Evolutionary conservation across 768 basidiomycete genomes (phyloP).

Genomic region (Psilocybe subaeruginosa): DNA sequence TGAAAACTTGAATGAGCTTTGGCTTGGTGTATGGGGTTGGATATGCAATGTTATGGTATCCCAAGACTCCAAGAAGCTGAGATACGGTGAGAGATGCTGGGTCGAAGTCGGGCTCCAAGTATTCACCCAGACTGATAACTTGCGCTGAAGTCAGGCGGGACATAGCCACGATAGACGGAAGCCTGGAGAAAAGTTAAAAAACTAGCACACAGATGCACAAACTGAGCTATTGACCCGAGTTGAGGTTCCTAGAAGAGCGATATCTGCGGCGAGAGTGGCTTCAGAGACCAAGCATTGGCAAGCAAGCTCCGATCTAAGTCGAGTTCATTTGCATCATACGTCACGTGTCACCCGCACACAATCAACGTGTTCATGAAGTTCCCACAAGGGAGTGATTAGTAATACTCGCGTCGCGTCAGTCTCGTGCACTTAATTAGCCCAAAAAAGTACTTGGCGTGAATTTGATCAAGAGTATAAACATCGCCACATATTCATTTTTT

Average conservation of each 20-base stretch:
- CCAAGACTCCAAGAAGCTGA: slow-evolving; percentile 79
- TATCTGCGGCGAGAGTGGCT: slow-evolving; percentile 12
- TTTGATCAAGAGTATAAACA: no score
- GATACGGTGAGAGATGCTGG: slow-evolving; percentile 74
- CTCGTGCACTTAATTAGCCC: not conserved
- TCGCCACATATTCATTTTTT: no score
- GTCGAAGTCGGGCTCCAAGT: slow-evolving; percentile 80
- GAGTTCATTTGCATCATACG: slow-evolving; percentile 10
- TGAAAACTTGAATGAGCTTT: slow-evolving; percentile 77
- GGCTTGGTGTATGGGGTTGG: slow-evolving; percentile 78
- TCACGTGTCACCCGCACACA: slow-evolving; percentile 8
- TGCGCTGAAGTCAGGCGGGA: slow-evolving; percentile 80
- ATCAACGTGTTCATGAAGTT: slow-evolving; percentile 22
- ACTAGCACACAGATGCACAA: not conserved
- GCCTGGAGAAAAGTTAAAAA: slow-evolving; percentile 5
- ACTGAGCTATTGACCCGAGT: not conserved
- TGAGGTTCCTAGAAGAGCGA: not conserved
- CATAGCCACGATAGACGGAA: slow-evolving; percentile 43
- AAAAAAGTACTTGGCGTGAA: no score
- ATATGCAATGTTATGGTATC: slow-evolving; percentile 75
- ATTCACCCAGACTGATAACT: slow-evolving; percentile 74
- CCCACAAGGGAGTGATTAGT: slow-evolving; percentile 21
- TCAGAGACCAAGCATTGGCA: not conserved
- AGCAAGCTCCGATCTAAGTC: slow-evolving; percentile 1
- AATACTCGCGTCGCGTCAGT: slow-evolving; percentile 24